Base-by-base conservation (phyloP, 148 eudicot genomes). In the Rhododendron williamsianum region DNA sequence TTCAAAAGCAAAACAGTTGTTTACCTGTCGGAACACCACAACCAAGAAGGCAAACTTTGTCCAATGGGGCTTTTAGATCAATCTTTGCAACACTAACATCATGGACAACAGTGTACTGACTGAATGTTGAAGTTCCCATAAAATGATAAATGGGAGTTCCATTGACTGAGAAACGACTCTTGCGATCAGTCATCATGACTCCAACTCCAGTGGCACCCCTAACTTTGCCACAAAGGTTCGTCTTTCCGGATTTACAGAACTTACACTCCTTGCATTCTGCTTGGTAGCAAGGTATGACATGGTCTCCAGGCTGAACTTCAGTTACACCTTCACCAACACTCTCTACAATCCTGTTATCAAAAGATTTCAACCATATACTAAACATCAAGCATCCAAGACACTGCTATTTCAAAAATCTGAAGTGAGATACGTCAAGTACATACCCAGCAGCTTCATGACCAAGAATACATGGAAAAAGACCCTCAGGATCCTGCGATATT, bases 391-490 rank as follows among this genome's bases (percentile, higher is more conserved):
- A 83, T 19, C 21, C 4, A 60, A 63, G 45, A 83, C n/a, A 80
- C 41, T 49, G 21, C 2, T 84, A 71, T 65, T 9, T 81, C 2
- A 67, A 49, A 38, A 6, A 86, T 41, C 8, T 18, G 21, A 38
- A 1, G n/a, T 36, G 46, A 23, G 56, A 73, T 38, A 48, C 6
- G 15, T 48, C 9, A 54, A 77, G 71, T 41, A 82, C 91, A 73
- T 92, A 97, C 99, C 99, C 99, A n/a, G 99, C 99, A 91, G 99
- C 99, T 89, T 97, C 99, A 73, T 97, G 99, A 86, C 99, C 99
- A 88, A 97, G 99, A 88, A 97, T 93, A 86, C 99, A 95, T n/a
- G 99, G 99, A 87, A 97, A 97, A 51, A 97, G 96, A 89, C 98
- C 99, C 90, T 97, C 99, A 58, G 98, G 98, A 83, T 97, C 98